These are phyloP conservation scores for Citrus unshiu DNA, from an alignment of 345 rosid genomes.

Conservation along the genomic window DNA sequence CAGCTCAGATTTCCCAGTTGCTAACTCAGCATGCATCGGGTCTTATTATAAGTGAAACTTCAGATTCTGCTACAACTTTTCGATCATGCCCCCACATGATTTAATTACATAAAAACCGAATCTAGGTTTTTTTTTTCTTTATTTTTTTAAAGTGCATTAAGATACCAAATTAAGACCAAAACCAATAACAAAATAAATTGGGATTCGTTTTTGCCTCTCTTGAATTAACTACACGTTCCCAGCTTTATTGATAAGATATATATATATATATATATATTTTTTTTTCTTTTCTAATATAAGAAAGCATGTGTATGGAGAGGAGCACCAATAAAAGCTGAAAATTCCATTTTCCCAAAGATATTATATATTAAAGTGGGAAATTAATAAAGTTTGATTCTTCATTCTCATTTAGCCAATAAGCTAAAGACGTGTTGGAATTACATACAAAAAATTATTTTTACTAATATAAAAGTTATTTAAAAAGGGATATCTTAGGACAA, in stretches of 20 bases:
- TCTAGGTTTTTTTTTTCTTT: neutral
- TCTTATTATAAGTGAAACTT: neutral
- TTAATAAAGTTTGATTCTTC: constrained; percentile 24
- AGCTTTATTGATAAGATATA: constrained; percentile 2
- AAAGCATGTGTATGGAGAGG: constrained; percentile 20
- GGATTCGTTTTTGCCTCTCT: constrained; percentile 4
- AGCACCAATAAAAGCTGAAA: constrained; percentile 46
- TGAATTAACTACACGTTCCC: neutral
- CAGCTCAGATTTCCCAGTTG: neutral
- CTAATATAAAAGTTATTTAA: neutral
- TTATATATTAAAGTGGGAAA: constrained; percentile 15
- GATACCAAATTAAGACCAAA: neutral
- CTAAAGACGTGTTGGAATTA: constrained; percentile 32
- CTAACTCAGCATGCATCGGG: neutral
- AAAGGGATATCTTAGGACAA: neutral
- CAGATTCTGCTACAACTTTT: neutral
- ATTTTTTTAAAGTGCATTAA: neutral
- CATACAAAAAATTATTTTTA: neutral
- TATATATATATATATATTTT: too few species aligned
- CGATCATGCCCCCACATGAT: neutral
- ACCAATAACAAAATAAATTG: neutral
- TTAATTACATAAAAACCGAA: neutral
- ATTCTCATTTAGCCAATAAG: constrained; percentile 31
- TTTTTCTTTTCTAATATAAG: neutral
- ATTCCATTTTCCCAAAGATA: constrained; percentile 36